Evolutionary conservation across 2,329 filamentous ascomycete species (phyloP), one percentile per base, ranked within the genome.

Genomic region (Pseudogymnoascus sp.): DNA sequence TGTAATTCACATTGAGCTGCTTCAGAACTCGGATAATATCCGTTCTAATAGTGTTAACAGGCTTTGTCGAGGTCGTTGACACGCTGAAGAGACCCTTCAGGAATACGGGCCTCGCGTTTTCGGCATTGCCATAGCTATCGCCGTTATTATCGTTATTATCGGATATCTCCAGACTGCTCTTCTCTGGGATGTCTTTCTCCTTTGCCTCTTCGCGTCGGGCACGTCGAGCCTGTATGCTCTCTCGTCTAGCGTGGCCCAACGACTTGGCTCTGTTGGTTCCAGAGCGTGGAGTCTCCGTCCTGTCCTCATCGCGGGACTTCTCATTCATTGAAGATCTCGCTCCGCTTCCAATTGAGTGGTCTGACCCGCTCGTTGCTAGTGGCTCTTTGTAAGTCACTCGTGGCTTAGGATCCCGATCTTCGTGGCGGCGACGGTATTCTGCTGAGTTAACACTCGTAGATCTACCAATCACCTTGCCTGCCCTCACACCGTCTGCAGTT

Each of bases 71-170:
- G 5, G 94, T 99, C 0, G 94, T 99, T 3, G 91, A 95, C 61
- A 97, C 94, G 70, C 93, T 97, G 77, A 99, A 97, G 15, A 99
- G 81, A 4, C 94, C 94, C 75, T 97, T 99, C 63, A 99, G 83
- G 74, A 89, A 97, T 2, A 97, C 94, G 0, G 94, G 94, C 74
- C 96, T 97, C 61, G 93, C 87, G 64, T 93, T 84, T 67, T 95
- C 91, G 4, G 89, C 86, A 67, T 84, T 86, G 65, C 85, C 82
- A 8, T 87, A 74, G 25, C 83, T 77, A 41, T 88, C 85, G 1
- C 81, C 84, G 7, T 85, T 87, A 29, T 81, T 74, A 3, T 83
- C 83, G 63, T 83, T 86, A 35, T 79, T 79, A 63, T 85, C 82
- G 15, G 82, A 84, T 27, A 91, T 77, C 63, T 97, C 92, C 58